Conservation (phyloP, 768 basidiomycete genomes). For the Suillus subalutaceus region DNA sequence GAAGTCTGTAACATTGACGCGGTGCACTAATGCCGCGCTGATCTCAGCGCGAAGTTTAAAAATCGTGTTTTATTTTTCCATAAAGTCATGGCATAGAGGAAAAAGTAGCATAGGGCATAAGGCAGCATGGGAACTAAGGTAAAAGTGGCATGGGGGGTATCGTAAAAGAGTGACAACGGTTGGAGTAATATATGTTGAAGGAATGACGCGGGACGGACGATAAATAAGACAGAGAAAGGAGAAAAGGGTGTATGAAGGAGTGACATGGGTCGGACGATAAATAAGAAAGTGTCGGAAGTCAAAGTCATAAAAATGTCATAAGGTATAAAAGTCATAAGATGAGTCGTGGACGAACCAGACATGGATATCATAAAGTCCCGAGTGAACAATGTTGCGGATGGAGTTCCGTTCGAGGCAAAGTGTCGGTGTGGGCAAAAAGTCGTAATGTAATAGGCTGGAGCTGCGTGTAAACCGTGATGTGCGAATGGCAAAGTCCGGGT, state of each 20-base stretch:
- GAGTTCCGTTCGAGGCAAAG: neutral
- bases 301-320: neutral
- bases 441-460: neutral
- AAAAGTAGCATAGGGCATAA: neutral
- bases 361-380: neutral
- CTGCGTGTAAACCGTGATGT: too few species aligned
- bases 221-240: neutral
- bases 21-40: too few species aligned
- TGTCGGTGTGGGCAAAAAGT: neutral
- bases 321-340: neutral
- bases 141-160: too few species aligned
- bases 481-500: neutral
- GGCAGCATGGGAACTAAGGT: too few species aligned
- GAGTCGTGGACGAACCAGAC: neutral
- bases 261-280: neutral
- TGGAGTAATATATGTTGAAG: too few species aligned
- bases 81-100: neutral
- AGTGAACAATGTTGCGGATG: neutral
- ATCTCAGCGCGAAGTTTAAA: neutral
- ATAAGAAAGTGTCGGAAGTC: neutral
- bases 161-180: too few species aligned
- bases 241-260: constrained; percentile 1
- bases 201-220: too few species aligned
- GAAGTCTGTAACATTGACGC: too few species aligned
- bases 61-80: neutral